Base-by-base conservation (phyloP, 2,329 filamentous ascomycete genomes). In the Endocalyx cinctus region DNA sequence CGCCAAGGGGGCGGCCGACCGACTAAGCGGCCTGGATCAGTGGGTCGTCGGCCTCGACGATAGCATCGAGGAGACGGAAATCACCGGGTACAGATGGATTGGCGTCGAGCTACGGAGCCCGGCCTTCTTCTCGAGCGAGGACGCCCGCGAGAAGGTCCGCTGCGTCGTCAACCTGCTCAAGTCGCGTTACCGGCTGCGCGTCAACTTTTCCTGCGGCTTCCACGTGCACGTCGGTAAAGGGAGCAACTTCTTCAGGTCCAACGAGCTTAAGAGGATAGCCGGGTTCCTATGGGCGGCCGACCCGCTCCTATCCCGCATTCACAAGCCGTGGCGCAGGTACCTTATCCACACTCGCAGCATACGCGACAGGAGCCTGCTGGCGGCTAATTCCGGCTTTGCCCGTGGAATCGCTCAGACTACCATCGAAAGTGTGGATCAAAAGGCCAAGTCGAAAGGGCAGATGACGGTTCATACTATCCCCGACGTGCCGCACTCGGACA, bases 171-270 rank as follows among this genome's bases (percentile, higher is more conserved):
- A 55, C 17, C 25, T 59, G 5, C 32, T 65, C 5, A 61, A 52
- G 2, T 44, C 39, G 5, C 45, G 39, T 1, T 54, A 57, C 27
- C 50, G 58, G 12, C 33, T 56, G 12, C 50, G 58, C 2, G 44
- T 62, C 10, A 65, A 65, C 33, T 19, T 39, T 0, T 42, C 47
- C 2, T 58, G 55, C 17, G 59, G 59, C 7, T 44, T 64, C 14
- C 59, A 62, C 31, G 56, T 65, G 11, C 59, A 64, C 29, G 45
- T 65, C 4, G 61, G 58, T 5, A 56, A 55, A 29, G 62, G 62
- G 1, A 34, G 20, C 11, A 36, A 46, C n/a, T 48, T 42, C 30
- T 54, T 63, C 31, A 44, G 54, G 11, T 28, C 54, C 8, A 39
- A 45, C 10, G 45, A 48, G 0, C 17, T 58, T 10, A 52, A 55